Evolutionary conservation across 306 rosid species (phyloP).

Genomic region (Quercus berberidifolia): DNA sequence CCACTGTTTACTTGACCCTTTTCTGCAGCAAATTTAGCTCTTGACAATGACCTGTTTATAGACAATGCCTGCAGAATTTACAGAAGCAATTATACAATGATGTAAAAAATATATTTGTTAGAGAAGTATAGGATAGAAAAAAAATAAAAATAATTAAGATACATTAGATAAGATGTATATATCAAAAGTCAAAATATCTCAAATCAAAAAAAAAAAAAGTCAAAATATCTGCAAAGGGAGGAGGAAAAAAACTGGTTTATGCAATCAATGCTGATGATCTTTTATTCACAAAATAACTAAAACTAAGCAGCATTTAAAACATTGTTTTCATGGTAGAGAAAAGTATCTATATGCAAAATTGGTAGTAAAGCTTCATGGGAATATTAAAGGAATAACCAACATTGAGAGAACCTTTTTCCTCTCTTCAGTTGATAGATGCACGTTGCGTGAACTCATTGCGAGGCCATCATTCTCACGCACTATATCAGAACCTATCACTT

Average conservation of each 20-base stretch:
- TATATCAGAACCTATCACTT: slow-evolving; percentile 69
- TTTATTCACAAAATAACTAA: neutral
- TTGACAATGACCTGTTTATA: slow-evolving; percentile 63
- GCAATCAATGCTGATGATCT: neutral
- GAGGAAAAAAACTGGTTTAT: neutral
- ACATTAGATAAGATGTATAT: neutral
- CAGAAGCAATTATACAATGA: neutral
- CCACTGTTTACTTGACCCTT: slow-evolving; percentile 55
- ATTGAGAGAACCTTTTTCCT: slow-evolving; percentile 54
- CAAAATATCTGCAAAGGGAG: neutral
- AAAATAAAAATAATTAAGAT: neutral
- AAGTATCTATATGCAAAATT: neutral
- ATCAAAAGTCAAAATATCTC: neutral
- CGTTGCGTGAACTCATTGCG: slow-evolving; percentile 96
- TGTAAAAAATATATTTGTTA: neutral
- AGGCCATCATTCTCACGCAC: slow-evolving; percentile 74
- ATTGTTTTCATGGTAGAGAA: neutral
- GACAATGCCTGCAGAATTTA: slow-evolving; percentile 59
- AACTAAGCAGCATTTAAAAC: neutral
- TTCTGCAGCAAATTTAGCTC: slow-evolving; percentile 59
- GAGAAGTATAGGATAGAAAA: neutral
- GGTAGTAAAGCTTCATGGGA: neutral
- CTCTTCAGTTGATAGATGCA: slow-evolving; percentile 68
- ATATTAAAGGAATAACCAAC: neutral
- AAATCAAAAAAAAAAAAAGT: neutral